phyloP scores from a whole-genome alignment of 805 yeast genomes.

The Starmera pachycereana region DNA sequence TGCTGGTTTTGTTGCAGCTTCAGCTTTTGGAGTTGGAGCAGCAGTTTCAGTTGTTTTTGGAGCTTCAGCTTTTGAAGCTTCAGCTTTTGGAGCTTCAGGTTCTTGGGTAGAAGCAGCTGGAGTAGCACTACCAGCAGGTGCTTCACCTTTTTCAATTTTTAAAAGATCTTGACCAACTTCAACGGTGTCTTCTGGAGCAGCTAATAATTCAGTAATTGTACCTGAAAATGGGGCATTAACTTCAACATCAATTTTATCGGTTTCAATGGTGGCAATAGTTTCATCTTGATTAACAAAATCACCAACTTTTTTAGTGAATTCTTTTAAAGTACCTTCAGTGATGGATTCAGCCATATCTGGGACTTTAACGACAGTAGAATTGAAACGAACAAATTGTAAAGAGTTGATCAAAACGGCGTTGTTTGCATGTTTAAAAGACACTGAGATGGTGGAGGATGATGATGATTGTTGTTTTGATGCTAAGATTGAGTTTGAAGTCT shows the following conservation, averaged over 20 bases:
- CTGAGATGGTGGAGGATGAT: not conserved
- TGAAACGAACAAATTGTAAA: slow-evolving; percentile 18
- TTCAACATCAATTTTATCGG: slow-evolving; percentile 96
- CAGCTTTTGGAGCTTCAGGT: slow-evolving; percentile 18
- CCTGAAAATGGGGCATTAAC: slow-evolving; percentile 93
- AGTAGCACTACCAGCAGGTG: slow-evolving; percentile 47
- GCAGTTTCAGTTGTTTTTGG: slow-evolving; percentile 18
- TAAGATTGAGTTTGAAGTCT: not conserved
- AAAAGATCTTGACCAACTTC: slow-evolving; percentile 91
- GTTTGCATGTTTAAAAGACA: not conserved
- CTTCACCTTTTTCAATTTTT: slow-evolving; percentile 70
- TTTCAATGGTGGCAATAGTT: slow-evolving; percentile 91
- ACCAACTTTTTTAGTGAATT: slow-evolving; percentile 66
- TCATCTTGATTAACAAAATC: slow-evolving; percentile 83
- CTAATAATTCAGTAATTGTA: slow-evolving; percentile 75
- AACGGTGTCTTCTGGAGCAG: slow-evolving; percentile 82
- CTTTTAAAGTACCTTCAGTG: slow-evolving; percentile 88
- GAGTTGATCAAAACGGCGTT: not conserved
- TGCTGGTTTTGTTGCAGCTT: slow-evolving; percentile 12
- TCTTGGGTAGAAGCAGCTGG: slow-evolving; percentile 9
- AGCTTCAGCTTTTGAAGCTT: slow-evolving; percentile 22
- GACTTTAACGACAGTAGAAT: slow-evolving; percentile 60
- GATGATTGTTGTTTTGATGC: not conserved
- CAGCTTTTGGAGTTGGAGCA: slow-evolving; percentile 12
- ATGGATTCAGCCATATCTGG: slow-evolving; percentile 99